These are phyloP conservation scores for Nemania sp. DNA, from an alignment of 2,329 filamentous ascomycete species.

Conservation along the genomic window DNA sequence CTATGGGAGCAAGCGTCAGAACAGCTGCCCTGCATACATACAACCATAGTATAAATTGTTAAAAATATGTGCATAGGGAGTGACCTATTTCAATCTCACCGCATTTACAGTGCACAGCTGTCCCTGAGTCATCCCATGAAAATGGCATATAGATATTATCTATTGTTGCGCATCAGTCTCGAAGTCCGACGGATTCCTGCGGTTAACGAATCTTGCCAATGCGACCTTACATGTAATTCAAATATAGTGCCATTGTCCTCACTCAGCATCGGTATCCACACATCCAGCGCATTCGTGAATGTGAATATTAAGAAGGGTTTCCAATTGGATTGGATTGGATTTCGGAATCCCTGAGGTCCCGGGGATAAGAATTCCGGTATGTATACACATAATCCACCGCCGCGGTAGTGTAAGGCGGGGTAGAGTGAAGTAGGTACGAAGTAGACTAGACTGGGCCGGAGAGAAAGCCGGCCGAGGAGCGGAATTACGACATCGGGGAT, in stretches of 20 bases:
- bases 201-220: too few relatives aligned
- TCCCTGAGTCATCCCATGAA: background rate
- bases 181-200: background rate
- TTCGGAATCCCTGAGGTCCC: too few relatives aligned
- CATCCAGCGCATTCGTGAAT: too few relatives aligned
- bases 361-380: too few relatives aligned
- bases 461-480: constrained; percentile 24
- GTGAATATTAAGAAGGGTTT: too few relatives aligned
- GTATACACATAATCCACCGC: background rate
- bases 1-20: constrained; percentile 6
- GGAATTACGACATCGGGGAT: constrained; percentile 23
- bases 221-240: too few relatives aligned
- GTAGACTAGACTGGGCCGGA: too few relatives aligned
- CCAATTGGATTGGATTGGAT: too few relatives aligned
- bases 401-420: background rate
- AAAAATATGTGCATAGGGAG: background rate
- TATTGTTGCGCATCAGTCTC: background rate
- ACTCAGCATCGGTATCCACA: too few relatives aligned
- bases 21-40: background rate
- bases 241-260: too few relatives aligned
- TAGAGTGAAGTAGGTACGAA: constrained; percentile 3
- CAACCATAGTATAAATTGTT: background rate
- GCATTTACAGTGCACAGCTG: too few relatives aligned
- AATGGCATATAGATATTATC: background rate
- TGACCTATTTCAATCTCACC: background rate